These are phyloP conservation scores for Cynanchum wilfordii DNA, from an alignment of 257 asterid species.

Conservation along the genomic window DNA sequence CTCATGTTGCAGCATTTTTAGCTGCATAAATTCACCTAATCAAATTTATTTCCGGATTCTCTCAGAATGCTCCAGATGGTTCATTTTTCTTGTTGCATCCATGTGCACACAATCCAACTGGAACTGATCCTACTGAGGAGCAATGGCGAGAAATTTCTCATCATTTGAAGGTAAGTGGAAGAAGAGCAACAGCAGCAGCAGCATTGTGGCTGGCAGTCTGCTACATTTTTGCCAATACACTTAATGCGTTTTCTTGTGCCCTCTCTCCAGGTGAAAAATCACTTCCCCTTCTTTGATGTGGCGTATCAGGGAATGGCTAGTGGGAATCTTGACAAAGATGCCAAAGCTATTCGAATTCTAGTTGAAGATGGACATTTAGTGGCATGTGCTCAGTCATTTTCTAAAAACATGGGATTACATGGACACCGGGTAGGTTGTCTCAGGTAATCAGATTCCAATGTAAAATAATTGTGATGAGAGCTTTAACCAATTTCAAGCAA, in stretches of 20 bases:
- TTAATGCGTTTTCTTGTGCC: neutral
- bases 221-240: neutral
- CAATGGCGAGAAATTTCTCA: conserved; percentile 93
- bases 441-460: conserved; percentile 39
- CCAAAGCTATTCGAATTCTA: conserved; percentile 79
- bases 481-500: neutral
- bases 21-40: neutral
- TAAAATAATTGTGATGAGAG: neutral
- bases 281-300: conserved; percentile 91
- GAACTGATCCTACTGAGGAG: conserved; percentile 94
- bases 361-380: conserved; percentile 90
- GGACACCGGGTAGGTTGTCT: conserved; percentile 98
- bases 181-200: too few species aligned
- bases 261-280: conserved; percentile 76
- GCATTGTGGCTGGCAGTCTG: neutral
- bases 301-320: conserved; percentile 99
- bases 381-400: conserved; percentile 95
- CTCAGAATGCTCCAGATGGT: conserved; percentile 83
- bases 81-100: conserved; percentile 96
- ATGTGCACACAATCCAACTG: conserved; percentile 99
- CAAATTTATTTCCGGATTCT: neutral
- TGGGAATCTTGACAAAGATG: conserved; percentile 96
- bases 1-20: neutral
- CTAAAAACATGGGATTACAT: conserved; percentile 97
- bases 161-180: conserved; percentile 62